A percentile compares a stretch with the other conserved stretches of the same genome.
phyloP scores from a whole-genome alignment of 805 yeast species.

The Candida argentea region DNA sequence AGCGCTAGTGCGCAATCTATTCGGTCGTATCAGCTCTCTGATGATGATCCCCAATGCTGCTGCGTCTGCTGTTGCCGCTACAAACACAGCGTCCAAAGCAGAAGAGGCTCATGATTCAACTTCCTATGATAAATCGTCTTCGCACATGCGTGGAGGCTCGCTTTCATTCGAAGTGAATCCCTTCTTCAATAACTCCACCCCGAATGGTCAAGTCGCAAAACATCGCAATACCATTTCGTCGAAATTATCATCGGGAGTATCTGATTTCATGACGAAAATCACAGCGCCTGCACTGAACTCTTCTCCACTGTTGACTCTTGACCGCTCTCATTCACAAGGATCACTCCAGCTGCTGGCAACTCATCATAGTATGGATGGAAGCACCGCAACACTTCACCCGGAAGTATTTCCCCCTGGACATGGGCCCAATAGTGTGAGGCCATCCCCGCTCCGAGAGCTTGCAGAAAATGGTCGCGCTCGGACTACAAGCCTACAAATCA shows the following conservation, averaged over 20 bases:
- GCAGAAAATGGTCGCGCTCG: conserved; percentile 20
- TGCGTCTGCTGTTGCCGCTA: conserved; percentile 1
- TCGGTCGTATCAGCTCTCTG: conserved; percentile 24
- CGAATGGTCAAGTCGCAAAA: too few species aligned
- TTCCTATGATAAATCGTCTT: too few species aligned
- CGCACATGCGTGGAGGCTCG: too few species aligned
- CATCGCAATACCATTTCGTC: conserved; percentile 25
- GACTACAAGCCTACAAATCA: conserved; percentile 29
- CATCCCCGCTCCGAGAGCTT: too few species aligned
- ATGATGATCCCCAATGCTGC: conserved; percentile 9
- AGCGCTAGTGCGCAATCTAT: conserved; percentile 23
- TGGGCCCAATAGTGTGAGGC: too few species aligned
- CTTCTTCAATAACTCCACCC: too few species aligned
- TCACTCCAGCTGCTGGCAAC: conserved; percentile 24
- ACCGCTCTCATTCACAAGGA: conserved; percentile 15
- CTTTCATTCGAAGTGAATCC: too few species aligned
- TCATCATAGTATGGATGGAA: conserved; percentile 6
- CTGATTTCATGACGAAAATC: conserved; percentile 33
- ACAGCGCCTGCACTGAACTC: conserved; percentile 14
- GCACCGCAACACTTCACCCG: conserved; percentile 4
- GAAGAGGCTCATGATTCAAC: conserved; percentile 2
- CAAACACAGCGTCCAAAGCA: conserved; percentile 1
- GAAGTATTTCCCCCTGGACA: too few species aligned
- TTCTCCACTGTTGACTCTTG: conserved; percentile 3
- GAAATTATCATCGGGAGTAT: conserved; percentile 30